These are phyloP conservation scores for Allium cepa DNA, from an alignment of 106 monocot genomes.

Conservation along the genomic window DNA sequence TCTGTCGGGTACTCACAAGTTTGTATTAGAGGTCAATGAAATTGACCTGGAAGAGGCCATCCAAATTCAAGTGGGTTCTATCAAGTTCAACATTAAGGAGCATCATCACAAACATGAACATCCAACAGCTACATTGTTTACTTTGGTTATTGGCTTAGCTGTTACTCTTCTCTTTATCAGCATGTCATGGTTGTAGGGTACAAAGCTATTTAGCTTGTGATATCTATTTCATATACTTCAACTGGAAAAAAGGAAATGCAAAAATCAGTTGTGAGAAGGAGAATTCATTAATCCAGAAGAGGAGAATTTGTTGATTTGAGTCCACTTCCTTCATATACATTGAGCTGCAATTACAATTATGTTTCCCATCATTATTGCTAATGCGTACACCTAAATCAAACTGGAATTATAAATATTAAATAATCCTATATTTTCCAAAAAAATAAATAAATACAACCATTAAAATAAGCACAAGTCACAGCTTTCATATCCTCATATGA, in stretches of 20 bases:
- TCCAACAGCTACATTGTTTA: constrained; percentile 73
- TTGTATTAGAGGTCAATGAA: constrained; percentile 70
- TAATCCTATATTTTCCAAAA: not conserved
- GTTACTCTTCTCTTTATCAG: constrained; percentile 75
- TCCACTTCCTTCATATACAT: no score
- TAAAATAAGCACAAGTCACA: no score
- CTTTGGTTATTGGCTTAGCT: constrained; percentile 61
- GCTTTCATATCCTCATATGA: no score
- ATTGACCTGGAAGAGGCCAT: constrained; percentile 62
- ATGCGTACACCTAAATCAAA: not conserved
- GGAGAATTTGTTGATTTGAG: no score
- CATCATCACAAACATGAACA: constrained; percentile 77
- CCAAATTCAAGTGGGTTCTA: constrained; percentile 76
- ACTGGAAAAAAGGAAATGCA: constrained; percentile 46
- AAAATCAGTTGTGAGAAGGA: constrained; percentile 38
- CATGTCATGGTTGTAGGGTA: constrained; percentile 87
- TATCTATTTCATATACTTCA: constrained; percentile 18
- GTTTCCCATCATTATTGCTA: no score
- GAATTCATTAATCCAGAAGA: constrained; percentile 22
- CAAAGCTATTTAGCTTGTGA: constrained; percentile 28
- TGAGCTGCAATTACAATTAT: no score
- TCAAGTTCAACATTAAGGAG: constrained; percentile 53
- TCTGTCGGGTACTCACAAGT: constrained; percentile 36
- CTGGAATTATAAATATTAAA: not conserved
- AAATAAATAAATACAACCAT: not conserved